Conservation (phyloP, 345 rosid genomes). For the Sonneratia alba region DNA sequence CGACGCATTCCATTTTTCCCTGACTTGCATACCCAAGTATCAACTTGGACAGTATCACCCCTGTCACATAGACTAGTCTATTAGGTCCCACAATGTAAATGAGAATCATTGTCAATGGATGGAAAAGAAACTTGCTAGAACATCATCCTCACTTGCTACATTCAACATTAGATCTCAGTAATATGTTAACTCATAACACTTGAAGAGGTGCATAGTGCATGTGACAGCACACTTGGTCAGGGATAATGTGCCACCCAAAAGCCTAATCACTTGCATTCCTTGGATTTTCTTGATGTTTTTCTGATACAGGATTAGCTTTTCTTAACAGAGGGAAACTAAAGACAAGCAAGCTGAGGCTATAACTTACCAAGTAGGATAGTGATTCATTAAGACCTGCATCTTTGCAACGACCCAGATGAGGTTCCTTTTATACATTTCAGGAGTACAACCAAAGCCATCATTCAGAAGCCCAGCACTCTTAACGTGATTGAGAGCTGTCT, state of each 20-base stretch:
- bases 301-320: too few species aligned
- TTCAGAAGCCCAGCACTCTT: conserved; percentile 77
- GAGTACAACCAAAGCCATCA: conserved; percentile 93
- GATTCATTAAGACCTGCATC: conserved; percentile 84
- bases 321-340: not conserved
- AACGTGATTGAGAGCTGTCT: conserved; percentile 92
- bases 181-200: not conserved
- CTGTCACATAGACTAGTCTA: conserved; percentile 23
- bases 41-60: conserved; percentile 90
- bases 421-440: conserved; percentile 85
- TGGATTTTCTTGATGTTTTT: too few species aligned
- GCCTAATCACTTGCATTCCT: too few species aligned
- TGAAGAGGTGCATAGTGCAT: too few species aligned
- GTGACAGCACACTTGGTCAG: too few species aligned
- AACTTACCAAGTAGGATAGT: conserved; percentile 87
- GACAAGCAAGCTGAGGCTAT: not conserved
- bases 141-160: not conserved
- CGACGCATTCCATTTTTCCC: conserved; percentile 98
- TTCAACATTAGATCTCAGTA: not conserved
- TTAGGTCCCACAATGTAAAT: not conserved
- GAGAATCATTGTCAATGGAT: not conserved
- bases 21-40: conserved; percentile 81
- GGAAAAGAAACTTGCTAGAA: not conserved
- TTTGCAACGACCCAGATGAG: conserved; percentile 93
- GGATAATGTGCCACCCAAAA: too few species aligned